A percentile compares a stretch with the other conserved stretches of the same genome.
Conservation (phyloP, 2,329 filamentous ascomycete species). For the Setomelanomma holmii region DNA sequence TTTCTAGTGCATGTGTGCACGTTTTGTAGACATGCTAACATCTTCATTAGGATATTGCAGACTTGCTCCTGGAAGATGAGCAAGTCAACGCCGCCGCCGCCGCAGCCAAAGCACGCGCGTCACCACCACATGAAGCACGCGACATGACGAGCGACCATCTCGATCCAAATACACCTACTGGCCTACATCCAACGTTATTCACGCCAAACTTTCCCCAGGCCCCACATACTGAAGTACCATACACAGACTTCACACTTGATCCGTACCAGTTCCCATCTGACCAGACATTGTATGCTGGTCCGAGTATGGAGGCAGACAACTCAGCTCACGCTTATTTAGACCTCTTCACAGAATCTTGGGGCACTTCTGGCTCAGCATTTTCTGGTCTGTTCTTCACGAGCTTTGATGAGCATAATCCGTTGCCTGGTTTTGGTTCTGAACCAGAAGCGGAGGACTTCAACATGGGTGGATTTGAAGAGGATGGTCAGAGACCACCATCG, state of each 20-base stretch:
- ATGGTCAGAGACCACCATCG: neutral
- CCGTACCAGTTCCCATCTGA: neutral
- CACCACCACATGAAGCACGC: neutral
- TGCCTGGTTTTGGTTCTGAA: conserved; percentile 1
- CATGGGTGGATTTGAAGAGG: neutral
- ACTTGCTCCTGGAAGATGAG: conserved; percentile 22
- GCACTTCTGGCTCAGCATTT: neutral
- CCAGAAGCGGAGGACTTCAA: neutral
- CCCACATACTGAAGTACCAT: neutral
- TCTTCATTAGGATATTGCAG: conserved; percentile 17
- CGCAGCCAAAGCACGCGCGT: neutral
- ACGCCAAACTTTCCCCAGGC: neutral
- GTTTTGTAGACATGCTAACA: neutral
- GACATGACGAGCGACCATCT: neutral
- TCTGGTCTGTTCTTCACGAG: conserved; percentile 20
- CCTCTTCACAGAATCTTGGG: neutral
- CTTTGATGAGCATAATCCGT: conserved; percentile 23
- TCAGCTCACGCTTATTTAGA: neutral
- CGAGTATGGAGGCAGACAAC: neutral
- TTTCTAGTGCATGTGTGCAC: neutral
- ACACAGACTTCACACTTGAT: conserved; percentile 1
- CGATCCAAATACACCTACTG: neutral
- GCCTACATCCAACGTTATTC: neutral
- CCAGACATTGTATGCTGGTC: neutral
- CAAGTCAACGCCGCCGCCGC: neutral